A percentile compares a stretch with the other conserved stretches of the same genome.
phyloP scores from a whole-genome alignment of 805 yeast species.

The Metschnikowia vanudenii region DNA sequence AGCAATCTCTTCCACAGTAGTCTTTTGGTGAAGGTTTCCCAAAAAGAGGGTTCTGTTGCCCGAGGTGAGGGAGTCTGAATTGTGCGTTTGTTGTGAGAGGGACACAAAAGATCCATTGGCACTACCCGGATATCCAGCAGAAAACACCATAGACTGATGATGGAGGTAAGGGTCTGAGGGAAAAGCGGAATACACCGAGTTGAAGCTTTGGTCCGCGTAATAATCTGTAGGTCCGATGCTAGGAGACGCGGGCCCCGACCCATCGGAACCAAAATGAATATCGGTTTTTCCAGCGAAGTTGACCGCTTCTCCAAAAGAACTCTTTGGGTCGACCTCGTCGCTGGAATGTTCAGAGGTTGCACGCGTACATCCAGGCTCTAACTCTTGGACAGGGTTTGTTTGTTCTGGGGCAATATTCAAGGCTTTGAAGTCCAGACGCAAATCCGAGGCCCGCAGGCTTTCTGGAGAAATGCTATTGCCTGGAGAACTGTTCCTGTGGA shows the following conservation, averaged over 20 bases:
- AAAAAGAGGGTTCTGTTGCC: slow-evolving; percentile 68
- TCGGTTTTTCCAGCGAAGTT: background rate
- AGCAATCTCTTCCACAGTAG: slow-evolving; percentile 71
- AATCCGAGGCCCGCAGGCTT: slow-evolving; percentile 8
- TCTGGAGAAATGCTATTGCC: slow-evolving; percentile 1
- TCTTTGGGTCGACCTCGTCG: background rate
- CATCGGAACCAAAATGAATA: slow-evolving; percentile 1
- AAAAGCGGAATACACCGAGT: slow-evolving; percentile 2
- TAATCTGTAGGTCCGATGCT: slow-evolving; percentile 4
- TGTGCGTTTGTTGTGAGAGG: slow-evolving; percentile 13
- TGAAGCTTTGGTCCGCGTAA: slow-evolving; percentile 3
- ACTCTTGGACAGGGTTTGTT: background rate
- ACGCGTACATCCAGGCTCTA: slow-evolving; percentile 1
- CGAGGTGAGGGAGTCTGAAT: slow-evolving; percentile 33
- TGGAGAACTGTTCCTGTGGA: background rate
- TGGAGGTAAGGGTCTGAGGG: slow-evolving; percentile 4
- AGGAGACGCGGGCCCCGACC: slow-evolving; percentile 7
- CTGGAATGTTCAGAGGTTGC: slow-evolving; percentile 10
- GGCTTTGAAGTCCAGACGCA: slow-evolving; percentile 7
- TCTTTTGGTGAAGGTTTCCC: slow-evolving; percentile 62
- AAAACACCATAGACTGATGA: background rate
- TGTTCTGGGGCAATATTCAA: background rate
- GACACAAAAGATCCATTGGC: slow-evolving; percentile 2
- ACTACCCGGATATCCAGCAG: background rate
- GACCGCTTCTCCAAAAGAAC: background rate